A percentile compares a stretch with the other conserved stretches of the same genome.
Evolutionary conservation across 441 rosid genomes (phyloP).

Genomic region (Pelargonium myrrhifolium): DNA sequence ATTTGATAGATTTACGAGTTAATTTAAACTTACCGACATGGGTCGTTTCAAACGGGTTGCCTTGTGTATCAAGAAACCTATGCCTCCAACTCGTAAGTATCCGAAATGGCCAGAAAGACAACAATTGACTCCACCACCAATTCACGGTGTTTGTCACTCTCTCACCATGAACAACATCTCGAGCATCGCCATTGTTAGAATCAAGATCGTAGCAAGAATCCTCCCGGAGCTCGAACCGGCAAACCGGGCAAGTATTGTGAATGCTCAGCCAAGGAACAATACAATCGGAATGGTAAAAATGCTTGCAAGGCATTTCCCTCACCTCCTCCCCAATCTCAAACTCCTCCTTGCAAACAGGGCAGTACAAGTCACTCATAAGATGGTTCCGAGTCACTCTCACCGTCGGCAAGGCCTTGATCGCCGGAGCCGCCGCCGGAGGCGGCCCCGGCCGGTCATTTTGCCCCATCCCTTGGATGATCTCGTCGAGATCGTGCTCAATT

Average conservation of each 20-base stretch:
- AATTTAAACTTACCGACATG: no score
- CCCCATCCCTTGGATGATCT: slow-evolving; percentile 16
- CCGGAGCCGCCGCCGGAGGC: slow-evolving; percentile 35
- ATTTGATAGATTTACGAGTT: no score
- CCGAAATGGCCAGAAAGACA: slow-evolving; percentile 42
- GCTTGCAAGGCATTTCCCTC: slow-evolving; percentile 56
- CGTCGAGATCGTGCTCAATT: slow-evolving; percentile 6
- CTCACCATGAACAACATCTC: background rate
- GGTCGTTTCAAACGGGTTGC: background rate
- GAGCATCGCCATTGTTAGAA: background rate
- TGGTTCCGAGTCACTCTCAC: slow-evolving; percentile 31
- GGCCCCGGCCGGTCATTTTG: slow-evolving; percentile 38
- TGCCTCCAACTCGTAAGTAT: slow-evolving; percentile 38
- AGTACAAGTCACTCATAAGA: slow-evolving; percentile 30
- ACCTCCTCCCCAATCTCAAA: slow-evolving; percentile 44
- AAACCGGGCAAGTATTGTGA: slow-evolving; percentile 67
- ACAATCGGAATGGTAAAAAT: slow-evolving; percentile 61
- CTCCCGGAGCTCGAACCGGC: slow-evolving; percentile 39
- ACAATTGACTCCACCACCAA: slow-evolving; percentile 33
- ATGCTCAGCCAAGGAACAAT: slow-evolving; percentile 61
- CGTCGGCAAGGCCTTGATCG: slow-evolving; percentile 42
- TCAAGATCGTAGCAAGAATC: background rate
- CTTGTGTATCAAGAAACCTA: background rate
- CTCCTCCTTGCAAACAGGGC: slow-evolving; percentile 75
- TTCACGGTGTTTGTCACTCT: slow-evolving; percentile 17